A percentile compares a stretch with the other conserved stretches of the same genome.
phyloP scores from a whole-genome alignment of 805 yeast species.

The Myxozyma neotropica region DNA sequence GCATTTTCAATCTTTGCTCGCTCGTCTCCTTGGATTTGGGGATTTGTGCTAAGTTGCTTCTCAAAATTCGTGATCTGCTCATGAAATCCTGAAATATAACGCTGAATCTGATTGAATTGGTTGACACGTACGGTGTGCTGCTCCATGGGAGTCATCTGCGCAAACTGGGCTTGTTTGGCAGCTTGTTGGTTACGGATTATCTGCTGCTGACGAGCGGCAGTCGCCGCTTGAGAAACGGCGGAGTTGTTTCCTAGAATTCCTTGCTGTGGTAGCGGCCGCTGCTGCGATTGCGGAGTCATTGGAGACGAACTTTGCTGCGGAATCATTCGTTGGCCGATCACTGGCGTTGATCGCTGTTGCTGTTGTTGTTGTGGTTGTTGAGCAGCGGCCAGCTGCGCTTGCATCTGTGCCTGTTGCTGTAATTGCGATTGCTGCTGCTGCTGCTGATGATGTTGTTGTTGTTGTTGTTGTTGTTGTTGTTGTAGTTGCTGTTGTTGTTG shows the following conservation, averaged over 20 bases:
- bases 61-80: slow-evolving; percentile 24
- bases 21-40: slow-evolving; percentile 28
- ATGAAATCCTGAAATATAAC: slow-evolving; percentile 14
- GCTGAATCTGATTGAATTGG: slow-evolving; percentile 22
- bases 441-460: slow-evolving; percentile 20
- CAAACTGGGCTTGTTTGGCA: slow-evolving; percentile 21
- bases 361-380: too few species aligned
- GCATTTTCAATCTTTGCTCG: slow-evolving; percentile 21
- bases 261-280: slow-evolving; percentile 1
- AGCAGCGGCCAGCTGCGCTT: slow-evolving; percentile 7
- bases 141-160: slow-evolving; percentile 26
- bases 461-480: slow-evolving; percentile 15
- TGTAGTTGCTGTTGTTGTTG: slow-evolving; percentile 23
- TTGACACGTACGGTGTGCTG: slow-evolving; percentile 28
- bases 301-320: slow-evolving; percentile 10
- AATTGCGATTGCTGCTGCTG: slow-evolving; percentile 25
- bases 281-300: slow-evolving; percentile 13
- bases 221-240: not conserved
- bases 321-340: slow-evolving; percentile 9
- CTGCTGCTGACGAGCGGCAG: slow-evolving; percentile 16
- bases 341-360: slow-evolving; percentile 17
- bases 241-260: not conserved
- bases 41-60: slow-evolving; percentile 20
- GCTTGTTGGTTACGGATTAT: slow-evolving; percentile 19
- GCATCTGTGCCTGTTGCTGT: slow-evolving; percentile 17